Base-by-base conservation (phyloP, 2,329 filamentous ascomycete genomes). In the Exophiala bonariae region DNA sequence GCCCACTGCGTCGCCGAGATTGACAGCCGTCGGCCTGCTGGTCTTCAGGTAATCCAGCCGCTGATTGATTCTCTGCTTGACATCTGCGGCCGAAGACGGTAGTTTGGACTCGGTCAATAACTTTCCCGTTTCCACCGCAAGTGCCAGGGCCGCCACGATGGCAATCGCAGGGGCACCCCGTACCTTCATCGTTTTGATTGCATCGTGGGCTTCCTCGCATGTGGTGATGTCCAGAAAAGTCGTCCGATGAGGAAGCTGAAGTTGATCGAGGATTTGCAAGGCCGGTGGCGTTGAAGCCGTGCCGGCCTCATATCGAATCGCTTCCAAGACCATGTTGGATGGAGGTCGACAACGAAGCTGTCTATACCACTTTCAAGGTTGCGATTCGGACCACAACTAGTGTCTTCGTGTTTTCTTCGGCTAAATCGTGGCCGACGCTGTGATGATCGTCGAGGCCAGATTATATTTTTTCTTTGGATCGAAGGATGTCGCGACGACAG, bases 1-100 rank as follows among this genome's bases (percentile, higher is more conserved):
- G 43, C 80, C 74, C 54, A 92, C 90, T 37, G 92, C 92, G 71
- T 97, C 95, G 46, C 85, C 87, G 47, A 99, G 78, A 65, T 99
- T 96, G 38, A 99, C 93, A 4, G 93, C 93, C 1, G 93, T 99
- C 1, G 93, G 93, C 34, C 93, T 81, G 63, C 90, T 96, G 37
- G 84, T 87, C 59, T 93, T 85, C 37, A 99, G 78, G 65, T 95
- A 96, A 58, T 92, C 84, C 35, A 99, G 76, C 47, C 87, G 89
- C 37, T 82, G 76, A 48, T 84, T 75, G 55, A 96, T 88, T 64
- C 87, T 87, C 2, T 78, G 59, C 41, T 69, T 69, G 3, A 50
- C 43, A 40, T 86, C 79, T 38, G 86, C 82, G 0, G 80, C 77
- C 3, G 73, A 67, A 26, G 69, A 54, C 1, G 79, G 71, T 4